A percentile compares a stretch with the other conserved stretches of the same genome.
Evolutionary conservation across 306 rosid species (phyloP).

Genomic region (Dryas alaskensis): DNA sequence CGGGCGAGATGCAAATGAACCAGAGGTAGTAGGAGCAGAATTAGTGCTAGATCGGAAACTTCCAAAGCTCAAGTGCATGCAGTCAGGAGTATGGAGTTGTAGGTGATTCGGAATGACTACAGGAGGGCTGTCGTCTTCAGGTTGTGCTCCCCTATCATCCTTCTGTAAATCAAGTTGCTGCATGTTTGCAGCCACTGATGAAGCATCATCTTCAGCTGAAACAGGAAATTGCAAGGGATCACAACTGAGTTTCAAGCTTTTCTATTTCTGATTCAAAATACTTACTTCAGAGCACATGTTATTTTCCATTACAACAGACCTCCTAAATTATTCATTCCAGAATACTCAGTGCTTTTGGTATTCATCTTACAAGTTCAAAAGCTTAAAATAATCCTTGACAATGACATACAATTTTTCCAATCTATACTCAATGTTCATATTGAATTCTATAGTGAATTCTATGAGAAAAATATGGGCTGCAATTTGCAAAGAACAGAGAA

Average conservation of each 20-base stretch:
- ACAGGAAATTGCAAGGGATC: neutral
- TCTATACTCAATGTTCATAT: neutral
- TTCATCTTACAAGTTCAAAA: neutral
- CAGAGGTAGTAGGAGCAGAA: conserved; percentile 36
- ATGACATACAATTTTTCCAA: neutral
- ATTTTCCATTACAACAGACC: neutral
- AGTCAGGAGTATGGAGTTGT: conserved; percentile 86
- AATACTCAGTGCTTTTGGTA: neutral
- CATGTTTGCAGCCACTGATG: conserved; percentile 66
- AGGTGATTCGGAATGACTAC: conserved; percentile 94
- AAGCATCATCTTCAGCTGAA: conserved; percentile 65
- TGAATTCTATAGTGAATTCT: neutral
- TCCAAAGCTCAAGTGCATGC: conserved; percentile 94
- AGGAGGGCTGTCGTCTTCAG: conserved; percentile 71
- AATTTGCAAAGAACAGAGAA: neutral
- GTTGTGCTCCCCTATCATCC: conserved; percentile 55
- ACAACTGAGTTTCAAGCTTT: neutral
- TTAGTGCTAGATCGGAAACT: conserved; percentile 78
- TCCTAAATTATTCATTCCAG: neutral
- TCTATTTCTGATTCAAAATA: neutral
- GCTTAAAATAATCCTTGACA: neutral
- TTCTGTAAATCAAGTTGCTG: conserved; percentile 65
- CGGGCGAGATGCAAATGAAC: conserved; percentile 45
- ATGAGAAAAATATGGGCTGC: neutral
- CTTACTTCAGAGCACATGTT: neutral